Evolutionary conservation across 305 asterid species (phyloP).

Genomic region (Fraxinus velutina): DNA sequence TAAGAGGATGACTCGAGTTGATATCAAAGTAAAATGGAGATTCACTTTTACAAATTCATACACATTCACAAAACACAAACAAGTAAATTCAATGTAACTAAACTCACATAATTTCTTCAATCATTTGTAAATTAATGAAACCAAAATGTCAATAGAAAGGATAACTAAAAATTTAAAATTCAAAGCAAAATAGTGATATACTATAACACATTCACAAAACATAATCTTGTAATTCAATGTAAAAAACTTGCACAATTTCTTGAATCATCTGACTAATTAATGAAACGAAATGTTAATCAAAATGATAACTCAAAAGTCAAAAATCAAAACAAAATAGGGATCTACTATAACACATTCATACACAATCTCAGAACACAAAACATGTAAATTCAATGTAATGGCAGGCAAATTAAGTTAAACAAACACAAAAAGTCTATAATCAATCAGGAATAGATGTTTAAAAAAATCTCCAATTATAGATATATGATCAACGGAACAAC

Average conservation of each 20-base stretch:
- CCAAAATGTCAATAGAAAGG: not conserved
- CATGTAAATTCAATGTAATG: constrained; percentile 15
- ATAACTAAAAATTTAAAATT: not conserved
- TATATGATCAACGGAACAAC: constrained; percentile 1
- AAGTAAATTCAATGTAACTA: constrained; percentile 7
- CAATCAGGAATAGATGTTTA: constrained; percentile 6
- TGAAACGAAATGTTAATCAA: constrained; percentile 5
- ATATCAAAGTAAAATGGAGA: constrained; percentile 29
- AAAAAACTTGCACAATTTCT: not conserved
- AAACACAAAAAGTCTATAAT: not conserved
- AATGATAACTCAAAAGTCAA: constrained; percentile 4
- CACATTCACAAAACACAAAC: constrained; percentile 13
- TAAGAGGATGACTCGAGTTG: constrained; percentile 7
- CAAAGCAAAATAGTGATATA: not conserved
- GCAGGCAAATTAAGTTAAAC: constrained; percentile 9
- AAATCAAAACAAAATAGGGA: constrained; percentile 31
- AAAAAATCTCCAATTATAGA: not conserved
- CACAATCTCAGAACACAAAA: constrained; percentile 12
- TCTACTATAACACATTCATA: constrained; percentile 24
- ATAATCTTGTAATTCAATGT: not conserved
- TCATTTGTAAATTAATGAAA: not conserved
- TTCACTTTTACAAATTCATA: constrained; percentile 23
- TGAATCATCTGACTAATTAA: constrained; percentile 6
- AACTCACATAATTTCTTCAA: not conserved
- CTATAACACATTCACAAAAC: not conserved